Evolutionary conservation across 257 asterid species (phyloP).

Genomic region (Primulina tabacum): DNA sequence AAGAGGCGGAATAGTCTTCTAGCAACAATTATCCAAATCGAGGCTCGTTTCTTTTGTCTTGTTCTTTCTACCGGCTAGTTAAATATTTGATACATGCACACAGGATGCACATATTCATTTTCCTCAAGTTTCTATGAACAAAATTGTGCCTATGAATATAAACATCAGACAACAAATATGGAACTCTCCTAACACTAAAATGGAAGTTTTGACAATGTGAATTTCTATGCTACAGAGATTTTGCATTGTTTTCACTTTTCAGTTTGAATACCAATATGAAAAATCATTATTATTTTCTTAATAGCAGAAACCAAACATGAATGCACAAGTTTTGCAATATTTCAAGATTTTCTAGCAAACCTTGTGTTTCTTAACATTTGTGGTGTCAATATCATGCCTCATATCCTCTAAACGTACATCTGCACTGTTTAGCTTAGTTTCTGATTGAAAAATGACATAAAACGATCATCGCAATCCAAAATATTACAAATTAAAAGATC

Average conservation of each 20-base stretch:
- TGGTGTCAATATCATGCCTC: background rate
- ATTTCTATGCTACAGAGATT: no score
- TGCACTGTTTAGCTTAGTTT: background rate
- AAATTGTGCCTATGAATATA: background rate
- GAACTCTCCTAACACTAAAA: no score
- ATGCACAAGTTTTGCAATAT: background rate
- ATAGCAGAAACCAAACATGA: background rate
- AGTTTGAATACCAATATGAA: background rate
- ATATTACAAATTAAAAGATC: conserved; percentile 6
- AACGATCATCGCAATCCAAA: conserved; percentile 6
- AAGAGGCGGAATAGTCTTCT: no score
- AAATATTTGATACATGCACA: no score
- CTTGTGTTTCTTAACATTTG: background rate
- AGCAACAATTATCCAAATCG: no score
- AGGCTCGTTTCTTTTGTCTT: no score
- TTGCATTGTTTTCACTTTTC: background rate
- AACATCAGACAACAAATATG: no score
- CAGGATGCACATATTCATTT: no score
- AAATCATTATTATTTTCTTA: background rate
- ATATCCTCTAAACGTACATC: background rate
- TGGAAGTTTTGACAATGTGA: no score
- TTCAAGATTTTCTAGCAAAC: no score
- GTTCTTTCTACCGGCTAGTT: no score
- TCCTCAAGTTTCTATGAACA: background rate
- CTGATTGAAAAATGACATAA: background rate